Percentiles rank a stretch among this genome's conserved stretches.
Evolutionary conservation across 2,329 filamentous ascomycete genomes (phyloP).

Genomic region (Xylaria sp.): DNA sequence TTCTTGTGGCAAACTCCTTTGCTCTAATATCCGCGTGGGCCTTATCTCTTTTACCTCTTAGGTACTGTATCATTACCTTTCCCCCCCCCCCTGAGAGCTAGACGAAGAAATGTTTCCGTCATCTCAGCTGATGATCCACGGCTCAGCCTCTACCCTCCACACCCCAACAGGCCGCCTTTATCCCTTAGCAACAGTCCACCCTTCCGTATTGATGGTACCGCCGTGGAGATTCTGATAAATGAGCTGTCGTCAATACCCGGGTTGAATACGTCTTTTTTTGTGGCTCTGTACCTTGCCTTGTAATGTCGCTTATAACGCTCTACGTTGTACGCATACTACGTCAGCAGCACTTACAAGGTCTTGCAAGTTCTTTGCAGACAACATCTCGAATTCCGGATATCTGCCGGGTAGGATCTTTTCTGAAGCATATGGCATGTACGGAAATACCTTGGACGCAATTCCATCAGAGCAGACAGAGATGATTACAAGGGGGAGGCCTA

Average conservation of each 20-base stretch:
- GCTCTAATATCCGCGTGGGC: neutral
- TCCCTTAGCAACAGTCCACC: neutral
- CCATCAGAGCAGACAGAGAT: too few relatives aligned
- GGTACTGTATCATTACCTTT: too few relatives aligned
- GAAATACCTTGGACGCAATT: too few relatives aligned
- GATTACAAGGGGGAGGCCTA: too few relatives aligned
- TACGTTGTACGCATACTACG: conserved; percentile 5
- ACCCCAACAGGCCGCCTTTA: conserved; percentile 26
- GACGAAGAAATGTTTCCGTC: conserved; percentile 13
- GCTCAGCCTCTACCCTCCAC: conserved; percentile 28
- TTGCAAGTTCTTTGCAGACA: too few relatives aligned
- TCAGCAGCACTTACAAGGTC: conserved; percentile 12
- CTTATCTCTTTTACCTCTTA: neutral
- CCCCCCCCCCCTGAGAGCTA: neutral
- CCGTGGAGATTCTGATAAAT: conserved; percentile 19
- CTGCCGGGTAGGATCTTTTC: too few relatives aligned
- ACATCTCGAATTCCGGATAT: too few relatives aligned
- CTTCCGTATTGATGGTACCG: conserved; percentile 5
- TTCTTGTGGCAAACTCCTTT: neutral
- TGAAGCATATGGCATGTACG: too few relatives aligned
- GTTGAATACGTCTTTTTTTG: conserved; percentile 4
- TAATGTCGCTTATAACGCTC: conserved; percentile 5
- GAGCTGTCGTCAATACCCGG: conserved; percentile 16
- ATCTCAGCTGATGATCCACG: conserved; percentile 36
- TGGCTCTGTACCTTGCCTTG: conserved; percentile 4